phyloP scores from a whole-genome alignment of 176 grass and related monocot genomes.

The Carex pumila region DNA sequence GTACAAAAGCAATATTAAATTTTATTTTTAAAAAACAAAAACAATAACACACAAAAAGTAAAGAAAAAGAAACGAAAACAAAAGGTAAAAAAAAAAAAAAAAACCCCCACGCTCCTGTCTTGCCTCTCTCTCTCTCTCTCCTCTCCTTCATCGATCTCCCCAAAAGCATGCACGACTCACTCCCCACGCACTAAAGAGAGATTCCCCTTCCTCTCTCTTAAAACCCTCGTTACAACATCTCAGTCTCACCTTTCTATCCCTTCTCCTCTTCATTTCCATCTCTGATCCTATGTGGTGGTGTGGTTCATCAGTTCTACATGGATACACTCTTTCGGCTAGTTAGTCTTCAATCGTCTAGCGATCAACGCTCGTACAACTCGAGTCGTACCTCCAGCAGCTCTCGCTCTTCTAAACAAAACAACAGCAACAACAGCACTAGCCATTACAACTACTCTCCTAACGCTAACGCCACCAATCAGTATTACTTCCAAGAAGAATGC shows the following conservation, averaged over 20 bases:
- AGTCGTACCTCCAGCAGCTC: constrained; percentile 85
- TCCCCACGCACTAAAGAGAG: constrained; percentile 26
- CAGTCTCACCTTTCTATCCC: constrained; percentile 1
- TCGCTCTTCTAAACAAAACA: constrained; percentile 56
- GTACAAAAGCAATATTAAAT: constrained; percentile 16
- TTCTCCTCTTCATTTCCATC: neutral
- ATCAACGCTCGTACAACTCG: constrained; percentile 88
- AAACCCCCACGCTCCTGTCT: neutral
- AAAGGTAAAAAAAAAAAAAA: neutral
- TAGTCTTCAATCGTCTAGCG: constrained; percentile 68
- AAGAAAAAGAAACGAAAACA: neutral
- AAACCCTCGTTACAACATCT: constrained; percentile 7
- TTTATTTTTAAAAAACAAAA: neutral
- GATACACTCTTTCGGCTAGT: constrained; percentile 97
- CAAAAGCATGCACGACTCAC: constrained; percentile 19
- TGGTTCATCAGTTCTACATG: constrained; percentile 39
- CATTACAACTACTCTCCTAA: constrained; percentile 42
- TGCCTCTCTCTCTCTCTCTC: neutral
- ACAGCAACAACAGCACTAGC: constrained; percentile 62
- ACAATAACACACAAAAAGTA: constrained; percentile 2
- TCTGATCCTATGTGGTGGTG: constrained; percentile 27
- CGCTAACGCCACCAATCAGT: constrained; percentile 23
- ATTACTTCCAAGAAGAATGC: constrained; percentile 93
- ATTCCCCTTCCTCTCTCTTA: constrained; percentile 7
- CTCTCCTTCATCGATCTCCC: constrained; percentile 10